These are phyloP conservation scores for Ganoderma leucocontextum DNA, from an alignment of 1,284 basidiomycete genomes.

Conservation along the genomic window DNA sequence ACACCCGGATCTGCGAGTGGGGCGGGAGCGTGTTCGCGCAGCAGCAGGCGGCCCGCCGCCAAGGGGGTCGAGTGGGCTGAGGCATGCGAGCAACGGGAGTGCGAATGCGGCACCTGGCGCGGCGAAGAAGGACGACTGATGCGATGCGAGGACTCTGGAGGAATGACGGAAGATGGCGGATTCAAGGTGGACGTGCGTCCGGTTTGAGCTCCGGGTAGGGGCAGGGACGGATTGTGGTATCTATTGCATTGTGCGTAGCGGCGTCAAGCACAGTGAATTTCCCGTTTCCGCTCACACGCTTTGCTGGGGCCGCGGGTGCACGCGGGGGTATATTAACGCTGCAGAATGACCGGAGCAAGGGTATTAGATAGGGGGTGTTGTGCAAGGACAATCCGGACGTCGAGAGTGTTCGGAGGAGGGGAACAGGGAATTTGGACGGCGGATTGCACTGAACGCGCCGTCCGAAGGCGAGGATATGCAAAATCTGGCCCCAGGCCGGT, in stretches of 20 bases:
- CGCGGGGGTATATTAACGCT: too few species aligned
- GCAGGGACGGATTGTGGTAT: neutral
- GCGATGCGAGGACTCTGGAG: neutral
- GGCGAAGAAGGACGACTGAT: constrained; percentile 56
- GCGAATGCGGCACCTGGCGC: constrained; percentile 21
- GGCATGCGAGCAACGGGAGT: constrained; percentile 32
- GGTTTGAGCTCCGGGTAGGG: neutral
- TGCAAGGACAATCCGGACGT: too few species aligned
- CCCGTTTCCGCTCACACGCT: too few species aligned
- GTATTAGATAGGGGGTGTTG: too few species aligned
- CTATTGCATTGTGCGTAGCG: neutral
- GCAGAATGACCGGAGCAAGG: too few species aligned
- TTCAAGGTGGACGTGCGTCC: neutral
- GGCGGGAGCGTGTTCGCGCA: constrained; percentile 31
- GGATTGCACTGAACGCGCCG: too few species aligned
- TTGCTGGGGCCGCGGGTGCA: too few species aligned
- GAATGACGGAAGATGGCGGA: neutral
- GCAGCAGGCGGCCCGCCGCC: constrained; percentile 36
- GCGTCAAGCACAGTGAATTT: neutral
- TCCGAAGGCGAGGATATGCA: too few species aligned
- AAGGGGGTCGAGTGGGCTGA: constrained; percentile 25
- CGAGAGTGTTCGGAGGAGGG: too few species aligned
- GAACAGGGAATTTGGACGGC: too few species aligned
- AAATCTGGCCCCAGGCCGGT: too few species aligned
- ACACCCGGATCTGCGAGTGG: constrained; percentile 44